A percentile compares a stretch with the other conserved stretches of the same genome.
Conservation (phyloP, 257 asterid genomes). For the Salvia hispanica region DNA sequence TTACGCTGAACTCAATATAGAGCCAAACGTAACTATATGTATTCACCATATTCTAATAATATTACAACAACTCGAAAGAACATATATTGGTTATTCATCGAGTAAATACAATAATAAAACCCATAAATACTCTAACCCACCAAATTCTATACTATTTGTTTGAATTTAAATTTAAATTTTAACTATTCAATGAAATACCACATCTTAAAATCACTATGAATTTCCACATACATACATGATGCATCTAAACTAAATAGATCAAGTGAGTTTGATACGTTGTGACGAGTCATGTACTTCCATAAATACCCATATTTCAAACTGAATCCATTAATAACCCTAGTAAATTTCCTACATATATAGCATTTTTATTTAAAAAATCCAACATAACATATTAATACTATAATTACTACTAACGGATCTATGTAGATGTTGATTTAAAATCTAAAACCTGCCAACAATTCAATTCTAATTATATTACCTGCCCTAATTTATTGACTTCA, state of each 20-base stretch:
- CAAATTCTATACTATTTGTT: neutral
- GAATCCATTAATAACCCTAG: neutral
- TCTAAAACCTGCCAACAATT: slow-evolving; percentile 34
- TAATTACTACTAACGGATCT: slow-evolving; percentile 41
- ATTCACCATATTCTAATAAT: neutral
- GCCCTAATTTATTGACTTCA: slow-evolving; percentile 34
- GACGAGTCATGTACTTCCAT: neutral
- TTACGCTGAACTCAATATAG: neutral
- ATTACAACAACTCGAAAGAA: neutral
- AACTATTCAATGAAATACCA: neutral
- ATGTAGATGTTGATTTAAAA: slow-evolving; percentile 40
- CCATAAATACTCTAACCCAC: slow-evolving; percentile 12
- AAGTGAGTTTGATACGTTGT: neutral
- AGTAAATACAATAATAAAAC: neutral
- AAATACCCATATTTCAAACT: neutral
- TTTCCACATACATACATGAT: neutral
- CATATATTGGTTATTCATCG: neutral
- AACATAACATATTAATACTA: slow-evolving; percentile 13
- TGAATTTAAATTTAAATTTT: neutral
- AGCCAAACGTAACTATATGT: neutral
- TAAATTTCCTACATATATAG: neutral
- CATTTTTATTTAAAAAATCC: neutral
- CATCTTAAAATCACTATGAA: neutral
- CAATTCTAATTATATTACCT: slow-evolving; percentile 26
- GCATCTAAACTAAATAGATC: neutral